Percentiles rank a stretch among this genome's conserved stretches.
Conservation (phyloP, 768 basidiomycete species). For the Lentinula lateritia region DNA sequence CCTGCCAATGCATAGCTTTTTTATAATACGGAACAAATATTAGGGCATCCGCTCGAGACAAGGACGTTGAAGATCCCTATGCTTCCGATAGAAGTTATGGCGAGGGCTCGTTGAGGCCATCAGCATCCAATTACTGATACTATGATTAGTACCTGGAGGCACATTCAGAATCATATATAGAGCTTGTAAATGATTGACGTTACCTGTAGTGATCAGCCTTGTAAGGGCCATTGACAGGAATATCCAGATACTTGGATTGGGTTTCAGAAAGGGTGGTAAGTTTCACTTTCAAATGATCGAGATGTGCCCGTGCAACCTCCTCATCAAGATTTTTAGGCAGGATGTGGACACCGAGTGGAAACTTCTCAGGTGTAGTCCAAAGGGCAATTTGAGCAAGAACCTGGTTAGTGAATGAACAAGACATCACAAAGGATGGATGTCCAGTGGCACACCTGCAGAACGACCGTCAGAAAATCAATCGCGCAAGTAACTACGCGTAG, state of each 20-base stretch:
- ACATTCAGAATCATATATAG: neutral
- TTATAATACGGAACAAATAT: constrained; percentile 13
- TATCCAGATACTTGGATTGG: constrained; percentile 90
- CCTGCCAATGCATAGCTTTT: constrained; percentile 7
- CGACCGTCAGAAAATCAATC: constrained; percentile 4
- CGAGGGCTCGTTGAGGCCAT: constrained; percentile 81
- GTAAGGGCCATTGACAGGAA: constrained; percentile 73
- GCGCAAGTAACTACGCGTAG: constrained; percentile 8
- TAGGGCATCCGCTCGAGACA: constrained; percentile 21
- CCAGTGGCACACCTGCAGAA: constrained; percentile 84
- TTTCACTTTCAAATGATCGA: constrained; percentile 89
- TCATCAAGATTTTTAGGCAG: constrained; percentile 98
- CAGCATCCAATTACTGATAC: constrained; percentile 15
- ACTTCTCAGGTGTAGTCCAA: constrained; percentile 89
- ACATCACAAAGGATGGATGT: constrained; percentile 99
- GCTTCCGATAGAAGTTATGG: constrained; percentile 43
- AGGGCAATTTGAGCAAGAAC: constrained; percentile 97
- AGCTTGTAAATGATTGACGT: neutral
- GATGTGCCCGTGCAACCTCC: constrained; percentile 96
- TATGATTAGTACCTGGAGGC: constrained; percentile 22
- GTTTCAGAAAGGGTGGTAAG: constrained; percentile 67
- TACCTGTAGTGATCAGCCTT: constrained; percentile 36
- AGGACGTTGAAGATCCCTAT: constrained; percentile 65
- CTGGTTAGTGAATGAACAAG: constrained; percentile 99
- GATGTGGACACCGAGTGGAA: constrained; percentile 97